Evolutionary conservation across 2,329 filamentous ascomycete species (phyloP).

Genomic region (Cadophora luteo-olivacea): DNA sequence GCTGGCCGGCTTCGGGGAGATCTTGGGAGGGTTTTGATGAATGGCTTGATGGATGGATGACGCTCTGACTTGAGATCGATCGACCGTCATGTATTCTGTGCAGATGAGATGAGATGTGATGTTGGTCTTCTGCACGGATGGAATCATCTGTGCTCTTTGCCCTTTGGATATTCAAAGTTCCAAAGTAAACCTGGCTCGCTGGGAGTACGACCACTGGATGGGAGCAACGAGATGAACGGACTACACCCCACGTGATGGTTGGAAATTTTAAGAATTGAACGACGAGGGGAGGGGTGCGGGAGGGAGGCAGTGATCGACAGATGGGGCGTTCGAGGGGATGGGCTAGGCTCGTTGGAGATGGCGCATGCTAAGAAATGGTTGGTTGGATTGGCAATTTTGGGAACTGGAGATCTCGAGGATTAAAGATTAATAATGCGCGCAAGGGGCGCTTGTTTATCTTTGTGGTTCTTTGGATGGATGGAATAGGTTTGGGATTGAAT

Average conservation of each 20-base stretch:
- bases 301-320: constrained; percentile 5
- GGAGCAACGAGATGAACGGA: background rate
- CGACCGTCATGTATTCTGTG: background rate
- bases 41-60: background rate
- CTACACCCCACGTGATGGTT: background rate
- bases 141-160: constrained; percentile 11
- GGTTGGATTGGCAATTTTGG: background rate
- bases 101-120: background rate
- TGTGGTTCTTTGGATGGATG: constrained; percentile 1
- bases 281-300: constrained; percentile 7
- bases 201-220: no score
- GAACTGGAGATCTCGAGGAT: background rate
- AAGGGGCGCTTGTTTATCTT: constrained; percentile 3
- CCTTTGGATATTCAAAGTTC: background rate
- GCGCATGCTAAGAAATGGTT: background rate
- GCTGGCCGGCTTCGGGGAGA: background rate
- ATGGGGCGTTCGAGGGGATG: background rate
- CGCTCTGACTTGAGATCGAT: constrained; percentile 16
- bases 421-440: background rate
- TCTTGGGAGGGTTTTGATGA: constrained; percentile 4
- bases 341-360: constrained; percentile 7
- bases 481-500: background rate
- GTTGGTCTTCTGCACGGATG: constrained; percentile 6
- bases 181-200: background rate
- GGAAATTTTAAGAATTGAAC: constrained; percentile 3